A percentile compares a stretch with the other conserved stretches of the same genome.
Conservation (phyloP, 805 yeast genomes). For the Hanseniaspora valbyensis region DNA sequence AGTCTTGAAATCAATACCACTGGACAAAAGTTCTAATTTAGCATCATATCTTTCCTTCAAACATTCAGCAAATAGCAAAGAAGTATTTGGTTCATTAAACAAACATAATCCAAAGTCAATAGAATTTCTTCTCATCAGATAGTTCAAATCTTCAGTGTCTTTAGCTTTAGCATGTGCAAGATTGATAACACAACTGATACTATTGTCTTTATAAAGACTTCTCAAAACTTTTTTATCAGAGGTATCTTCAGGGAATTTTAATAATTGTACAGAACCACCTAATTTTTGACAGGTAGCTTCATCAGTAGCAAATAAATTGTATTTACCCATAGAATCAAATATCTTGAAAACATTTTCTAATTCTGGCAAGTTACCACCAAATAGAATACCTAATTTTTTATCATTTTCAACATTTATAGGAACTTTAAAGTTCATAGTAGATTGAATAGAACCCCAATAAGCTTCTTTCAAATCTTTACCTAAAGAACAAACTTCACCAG, state of each 20-base stretch:
- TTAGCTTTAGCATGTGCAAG: slow-evolving; percentile 87
- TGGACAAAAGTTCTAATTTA: slow-evolving; percentile 36
- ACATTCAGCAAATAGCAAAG: slow-evolving; percentile 74
- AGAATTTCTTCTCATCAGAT: slow-evolving; percentile 97
- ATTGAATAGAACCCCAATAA: slow-evolving; percentile 94
- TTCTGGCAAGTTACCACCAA: slow-evolving; percentile 84
- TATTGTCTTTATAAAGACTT: slow-evolving; percentile 80
- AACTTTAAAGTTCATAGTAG: slow-evolving; percentile 92
- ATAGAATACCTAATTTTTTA: slow-evolving; percentile 48
- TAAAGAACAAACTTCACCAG: slow-evolving; percentile 97
- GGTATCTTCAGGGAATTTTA: slow-evolving; percentile 67
- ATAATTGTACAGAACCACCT: slow-evolving; percentile 51
- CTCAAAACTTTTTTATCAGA: slow-evolving; percentile 66
- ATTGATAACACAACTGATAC: slow-evolving; percentile 81
- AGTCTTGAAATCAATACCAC: slow-evolving; percentile 32
- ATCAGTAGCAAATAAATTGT: slow-evolving; percentile 69
- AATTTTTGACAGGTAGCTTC: slow-evolving; percentile 49
- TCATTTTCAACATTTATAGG: slow-evolving; percentile 52
- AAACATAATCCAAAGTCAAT: slow-evolving; percentile 94
- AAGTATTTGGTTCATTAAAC: slow-evolving; percentile 93
- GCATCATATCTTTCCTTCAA: slow-evolving; percentile 57
- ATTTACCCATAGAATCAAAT: slow-evolving; percentile 58
- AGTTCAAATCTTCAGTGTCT: slow-evolving; percentile 72
- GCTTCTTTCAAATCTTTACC: slow-evolving; percentile 80
- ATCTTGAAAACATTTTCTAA: slow-evolving; percentile 64